Base-by-base conservation (phyloP, 352 stramenopile genomes). In the Globisporangium alternatum region DNA sequence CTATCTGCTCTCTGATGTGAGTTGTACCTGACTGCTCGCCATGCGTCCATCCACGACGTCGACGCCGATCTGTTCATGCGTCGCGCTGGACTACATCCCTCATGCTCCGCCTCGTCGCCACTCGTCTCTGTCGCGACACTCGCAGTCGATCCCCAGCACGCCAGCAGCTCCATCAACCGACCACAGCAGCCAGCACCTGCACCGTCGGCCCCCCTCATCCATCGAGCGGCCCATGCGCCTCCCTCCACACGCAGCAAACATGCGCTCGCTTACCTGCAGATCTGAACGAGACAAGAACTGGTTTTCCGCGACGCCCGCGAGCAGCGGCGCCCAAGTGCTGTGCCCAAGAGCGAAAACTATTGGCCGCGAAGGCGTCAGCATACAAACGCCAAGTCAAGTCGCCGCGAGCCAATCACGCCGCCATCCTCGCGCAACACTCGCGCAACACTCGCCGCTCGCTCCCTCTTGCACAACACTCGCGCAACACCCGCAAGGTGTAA, bases 221-320 rank as follows among this genome's bases (percentile, higher is more conserved):
- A 44, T 30, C 10, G 9, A 52, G 21, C n/a, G 17, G 43, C 43
- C 7, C 5, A 22, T 31, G 13, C 41, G 28, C 25, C 25, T 28
- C 25, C 21, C 59, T 6, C 8, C 52, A 57, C 39, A 30, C 28
- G 10, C 31, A 45, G 25, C 31, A 15, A 30, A 44, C 63, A 68
- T 55, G 56, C 56, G 47, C 43, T 25, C 56, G 64, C 73, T 78
- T 83, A 88, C 78, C 78, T 85, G 76, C 75, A 85, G 81, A 88
- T 77, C 78, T 77, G 78, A 88, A 88, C 78, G 78, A 88, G 78
- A 88, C 77, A 88, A 88, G 83, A 91, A 91, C 81, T 91, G 83
- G 67, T 70, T 70, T 66, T 58, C 62, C 37, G 43, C 43, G 43
- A 19, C 43, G 17, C 33, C 44, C 21, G 52, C 41, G 9, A 56